A percentile compares a stretch with the other conserved stretches of the same genome.
phyloP scores from a whole-genome alignment of 352 stramenopile genomes.

The Chrysophaeum taylorii region DNA sequence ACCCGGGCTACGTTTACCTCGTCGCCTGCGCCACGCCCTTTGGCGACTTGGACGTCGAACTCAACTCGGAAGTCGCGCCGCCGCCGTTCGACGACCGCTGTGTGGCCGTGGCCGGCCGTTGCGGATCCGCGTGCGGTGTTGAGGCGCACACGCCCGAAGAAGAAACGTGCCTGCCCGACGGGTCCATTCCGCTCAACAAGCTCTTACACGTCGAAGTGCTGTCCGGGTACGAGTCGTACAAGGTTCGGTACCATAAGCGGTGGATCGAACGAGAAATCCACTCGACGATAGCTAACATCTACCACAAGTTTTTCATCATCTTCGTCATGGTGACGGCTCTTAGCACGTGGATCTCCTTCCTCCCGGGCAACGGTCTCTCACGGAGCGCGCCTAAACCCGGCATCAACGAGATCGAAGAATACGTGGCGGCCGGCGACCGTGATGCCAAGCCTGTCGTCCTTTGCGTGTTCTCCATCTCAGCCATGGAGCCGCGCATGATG shows the following conservation, averaged over 20 bases:
- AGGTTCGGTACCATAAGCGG: too few species aligned
- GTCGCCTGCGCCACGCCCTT: slow-evolving; percentile 4
- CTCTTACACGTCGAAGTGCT: too few species aligned
- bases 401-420: too few species aligned
- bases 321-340: neutral
- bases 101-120: neutral
- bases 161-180: neutral
- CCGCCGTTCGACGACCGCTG: slow-evolving; percentile 11
- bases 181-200: neutral
- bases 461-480: slow-evolving; percentile 2
- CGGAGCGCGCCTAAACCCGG: too few species aligned
- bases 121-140: neutral
- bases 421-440: too few species aligned
- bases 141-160: neutral
- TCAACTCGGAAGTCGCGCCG: neutral
- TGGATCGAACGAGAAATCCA: neutral
- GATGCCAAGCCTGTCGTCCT: slow-evolving; percentile 4
- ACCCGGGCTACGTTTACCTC: neutral
- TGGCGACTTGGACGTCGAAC: too few species aligned
- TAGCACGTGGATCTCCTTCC: neutral
- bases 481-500: slow-evolving; percentile 1
- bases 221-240: too few species aligned
- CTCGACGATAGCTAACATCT: too few species aligned
- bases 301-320: neutral
- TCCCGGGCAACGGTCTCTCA: neutral